phyloP scores from a whole-genome alignment of 2,329 filamentous ascomycete species.

The Botryotinia globosa region DNA sequence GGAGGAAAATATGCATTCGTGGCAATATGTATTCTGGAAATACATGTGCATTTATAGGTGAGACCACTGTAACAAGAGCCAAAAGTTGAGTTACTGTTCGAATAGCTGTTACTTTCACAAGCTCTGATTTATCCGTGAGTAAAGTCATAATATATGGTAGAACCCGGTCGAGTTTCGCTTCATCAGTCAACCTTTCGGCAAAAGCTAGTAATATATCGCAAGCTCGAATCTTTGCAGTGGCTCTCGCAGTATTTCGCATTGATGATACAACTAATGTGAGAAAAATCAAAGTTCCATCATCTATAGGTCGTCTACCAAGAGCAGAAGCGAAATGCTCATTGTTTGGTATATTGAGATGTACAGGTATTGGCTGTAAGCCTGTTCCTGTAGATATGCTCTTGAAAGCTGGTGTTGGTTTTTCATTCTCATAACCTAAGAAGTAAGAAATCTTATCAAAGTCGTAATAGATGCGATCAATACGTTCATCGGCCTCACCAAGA shows the following conservation, averaged over 20 bases:
- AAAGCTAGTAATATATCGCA: conserved; percentile 92
- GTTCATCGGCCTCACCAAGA: conserved; percentile 83
- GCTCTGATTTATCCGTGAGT: conserved; percentile 76
- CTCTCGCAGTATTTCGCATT: conserved; percentile 81
- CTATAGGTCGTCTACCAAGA: conserved; percentile 59
- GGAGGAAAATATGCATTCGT: conserved; percentile 59
- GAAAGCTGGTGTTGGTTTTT: conserved; percentile 32
- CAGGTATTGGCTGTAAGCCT: conserved; percentile 66
- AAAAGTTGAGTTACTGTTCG: conserved; percentile 85
- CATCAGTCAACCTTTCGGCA: conserved; percentile 85
- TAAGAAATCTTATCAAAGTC: conserved; percentile 99
- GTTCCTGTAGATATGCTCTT: conserved; percentile 47
- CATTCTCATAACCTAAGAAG: conserved; percentile 73
- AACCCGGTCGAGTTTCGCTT: conserved; percentile 91
- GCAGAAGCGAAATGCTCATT: conserved; percentile 69
- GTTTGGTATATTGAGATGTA: conserved; percentile 83
- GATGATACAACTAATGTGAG: conserved; percentile 85
- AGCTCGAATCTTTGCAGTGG: conserved; percentile 81
- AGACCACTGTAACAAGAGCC: conserved; percentile 83
- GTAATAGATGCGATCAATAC: conserved; percentile 87
- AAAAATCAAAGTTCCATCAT: conserved; percentile 92
- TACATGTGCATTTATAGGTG: conserved; percentile 68
- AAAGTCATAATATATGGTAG: conserved; percentile 85
- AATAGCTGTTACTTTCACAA: conserved; percentile 82
- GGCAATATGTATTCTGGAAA: conserved; percentile 67